A percentile compares a stretch with the other conserved stretches of the same genome.
Conservation (phyloP, 2,329 filamentous ascomycete genomes). For the Neofusicoccum cordaticola region DNA sequence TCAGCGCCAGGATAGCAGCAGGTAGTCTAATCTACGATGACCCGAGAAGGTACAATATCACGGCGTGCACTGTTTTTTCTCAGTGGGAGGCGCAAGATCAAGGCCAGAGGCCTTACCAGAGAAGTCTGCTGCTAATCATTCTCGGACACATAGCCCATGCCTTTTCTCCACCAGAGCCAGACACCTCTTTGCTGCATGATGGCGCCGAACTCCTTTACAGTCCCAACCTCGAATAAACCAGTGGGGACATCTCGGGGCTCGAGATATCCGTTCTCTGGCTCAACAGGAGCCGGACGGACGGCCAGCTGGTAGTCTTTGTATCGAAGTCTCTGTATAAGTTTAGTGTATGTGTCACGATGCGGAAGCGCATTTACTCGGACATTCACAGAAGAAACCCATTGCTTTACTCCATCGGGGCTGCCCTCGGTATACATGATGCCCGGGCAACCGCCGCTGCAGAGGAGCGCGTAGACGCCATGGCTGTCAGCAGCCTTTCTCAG, state of each 20-base stretch:
- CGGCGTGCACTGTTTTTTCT: too few species aligned
- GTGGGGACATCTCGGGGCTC: conserved; percentile 22
- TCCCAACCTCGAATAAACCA: conserved; percentile 56
- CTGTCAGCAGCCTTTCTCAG: conserved; percentile 64
- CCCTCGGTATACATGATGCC: conserved; percentile 79
- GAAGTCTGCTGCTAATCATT: not conserved
- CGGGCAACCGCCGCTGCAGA: conserved; percentile 66
- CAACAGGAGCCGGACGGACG: conserved; percentile 47
- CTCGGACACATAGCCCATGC: conserved; percentile 55
- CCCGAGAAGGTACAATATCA: too few species aligned
- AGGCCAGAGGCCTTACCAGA: not conserved
- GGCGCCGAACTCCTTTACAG: conserved; percentile 62
- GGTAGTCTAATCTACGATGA: too few species aligned
- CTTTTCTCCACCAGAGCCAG: conserved; percentile 64
- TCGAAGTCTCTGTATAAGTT: conserved; percentile 46
- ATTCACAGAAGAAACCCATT: conserved; percentile 65
- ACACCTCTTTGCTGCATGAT: conserved; percentile 61
- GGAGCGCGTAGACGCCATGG: conserved; percentile 60
- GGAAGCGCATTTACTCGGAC: conserved; percentile 25
- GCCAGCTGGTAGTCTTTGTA: conserved; percentile 73
- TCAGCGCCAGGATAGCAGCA: too few species aligned
- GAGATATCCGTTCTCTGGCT: conserved; percentile 20
- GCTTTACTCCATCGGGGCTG: conserved; percentile 52
- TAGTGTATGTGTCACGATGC: not conserved
- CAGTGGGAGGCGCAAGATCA: too few species aligned